Percentiles rank a stretch among this genome's conserved stretches.
Conservation (phyloP, 805 yeast genomes). For the Naumovozyma baii region DNA sequence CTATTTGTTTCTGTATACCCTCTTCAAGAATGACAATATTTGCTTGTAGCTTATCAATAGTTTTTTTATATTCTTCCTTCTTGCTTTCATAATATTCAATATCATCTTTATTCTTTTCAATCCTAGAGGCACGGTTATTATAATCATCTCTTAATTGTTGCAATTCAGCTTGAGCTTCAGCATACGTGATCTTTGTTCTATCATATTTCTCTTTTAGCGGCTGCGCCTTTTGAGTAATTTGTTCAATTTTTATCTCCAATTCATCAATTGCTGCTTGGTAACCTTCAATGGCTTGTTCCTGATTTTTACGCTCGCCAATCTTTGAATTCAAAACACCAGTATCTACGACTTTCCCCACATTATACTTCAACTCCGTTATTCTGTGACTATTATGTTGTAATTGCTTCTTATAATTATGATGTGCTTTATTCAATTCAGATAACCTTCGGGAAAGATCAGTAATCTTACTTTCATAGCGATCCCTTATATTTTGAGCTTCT, state of each 20-base stretch:
- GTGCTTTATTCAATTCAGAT: conserved; percentile 19
- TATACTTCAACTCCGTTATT: conserved; percentile 18
- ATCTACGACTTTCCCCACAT: conserved; percentile 23
- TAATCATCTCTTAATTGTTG: conserved; percentile 12
- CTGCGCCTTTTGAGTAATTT: conserved; percentile 11
- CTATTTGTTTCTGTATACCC: conserved; percentile 22
- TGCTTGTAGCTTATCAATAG: conserved; percentile 17
- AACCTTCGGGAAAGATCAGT: conserved; percentile 5
- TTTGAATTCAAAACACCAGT: conserved; percentile 21
- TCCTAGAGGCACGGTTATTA: conserved; percentile 9
- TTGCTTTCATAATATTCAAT: conserved; percentile 18
- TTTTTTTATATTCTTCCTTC: conserved; percentile 9
- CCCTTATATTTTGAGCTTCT: conserved; percentile 24
- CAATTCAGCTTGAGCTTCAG: conserved; percentile 7
- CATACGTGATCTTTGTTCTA: conserved; percentile 8
- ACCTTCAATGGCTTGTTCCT: conserved; percentile 18
- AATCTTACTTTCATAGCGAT: conserved; percentile 7
- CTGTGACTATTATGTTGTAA: conserved; percentile 22
- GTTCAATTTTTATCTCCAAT: conserved; percentile 14
- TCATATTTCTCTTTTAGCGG: conserved; percentile 14
- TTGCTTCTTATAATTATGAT: conserved; percentile 22
- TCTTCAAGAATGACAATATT: conserved; percentile 23
- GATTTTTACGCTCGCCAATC: conserved; percentile 16
- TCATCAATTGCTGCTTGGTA: conserved; percentile 22
- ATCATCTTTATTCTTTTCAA: conserved; percentile 20